These are phyloP conservation scores for Lipomyces mesembrius DNA, from an alignment of 805 yeast species.

Conservation along the genomic window DNA sequence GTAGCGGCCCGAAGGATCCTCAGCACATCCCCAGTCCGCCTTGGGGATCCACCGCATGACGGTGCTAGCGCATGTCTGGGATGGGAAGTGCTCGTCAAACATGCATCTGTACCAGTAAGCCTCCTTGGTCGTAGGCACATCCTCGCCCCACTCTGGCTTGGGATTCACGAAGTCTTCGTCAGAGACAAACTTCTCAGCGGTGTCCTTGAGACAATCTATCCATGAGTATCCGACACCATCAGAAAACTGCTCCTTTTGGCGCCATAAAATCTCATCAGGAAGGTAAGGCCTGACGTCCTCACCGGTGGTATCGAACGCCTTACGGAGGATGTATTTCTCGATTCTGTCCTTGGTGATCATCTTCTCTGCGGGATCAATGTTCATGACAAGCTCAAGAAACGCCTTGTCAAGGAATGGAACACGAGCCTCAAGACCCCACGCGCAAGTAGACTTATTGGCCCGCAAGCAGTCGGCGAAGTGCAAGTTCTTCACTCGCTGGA, in stretches of 20 bases:
- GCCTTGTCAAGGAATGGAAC: conserved; percentile 97
- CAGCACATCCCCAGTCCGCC: conserved; percentile 99
- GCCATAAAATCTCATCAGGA: conserved; percentile 96
- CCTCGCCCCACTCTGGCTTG: conserved; percentile 94
- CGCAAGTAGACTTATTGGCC: conserved; percentile 99
- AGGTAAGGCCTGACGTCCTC: conserved; percentile 80
- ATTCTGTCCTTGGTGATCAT: conserved; percentile 78
- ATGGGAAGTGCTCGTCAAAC: conserved; percentile 91
- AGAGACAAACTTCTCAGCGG: conserved; percentile 82
- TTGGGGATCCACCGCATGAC: conserved; percentile 99
- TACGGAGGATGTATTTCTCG: conserved; percentile 94
- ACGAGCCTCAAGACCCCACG: conserved; percentile 99
- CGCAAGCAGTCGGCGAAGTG: conserved; percentile 96
- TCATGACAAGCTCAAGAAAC: conserved; percentile 90
- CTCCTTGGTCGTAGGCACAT: conserved; percentile 95
- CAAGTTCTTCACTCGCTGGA: conserved; percentile 94
- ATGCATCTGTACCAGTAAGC: conserved; percentile 98
- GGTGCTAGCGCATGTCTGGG: conserved; percentile 89
- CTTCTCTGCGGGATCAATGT: conserved; percentile 92
- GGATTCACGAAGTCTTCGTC: conserved; percentile 92
- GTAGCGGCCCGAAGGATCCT: conserved; percentile 97
- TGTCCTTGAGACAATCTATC: conserved; percentile 97
- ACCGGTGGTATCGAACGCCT: conserved; percentile 91
- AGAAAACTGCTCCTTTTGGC: conserved; percentile 99
- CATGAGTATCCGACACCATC: conserved; percentile 99